phyloP scores from a whole-genome alignment of 78 protist genomes.

The Dictyostelium brefeldianum region DNA sequence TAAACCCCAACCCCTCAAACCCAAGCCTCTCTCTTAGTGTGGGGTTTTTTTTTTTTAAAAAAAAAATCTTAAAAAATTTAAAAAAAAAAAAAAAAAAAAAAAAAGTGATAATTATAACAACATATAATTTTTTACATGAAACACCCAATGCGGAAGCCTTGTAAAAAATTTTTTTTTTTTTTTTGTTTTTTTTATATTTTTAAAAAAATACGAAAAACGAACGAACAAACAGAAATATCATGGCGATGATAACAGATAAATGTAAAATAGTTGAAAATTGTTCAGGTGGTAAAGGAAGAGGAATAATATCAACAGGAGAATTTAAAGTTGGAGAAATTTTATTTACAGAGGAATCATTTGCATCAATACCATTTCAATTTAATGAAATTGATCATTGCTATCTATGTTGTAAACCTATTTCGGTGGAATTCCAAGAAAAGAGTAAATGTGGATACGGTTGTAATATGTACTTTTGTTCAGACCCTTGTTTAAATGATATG shows the following conservation, averaged over 20 bases:
- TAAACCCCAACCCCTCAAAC: too few species aligned
- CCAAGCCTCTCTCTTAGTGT: too few species aligned
- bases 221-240: background rate
- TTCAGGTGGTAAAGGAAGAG: background rate
- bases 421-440: background rate
- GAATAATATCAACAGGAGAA: background rate
- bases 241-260: background rate
- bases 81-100: too few species aligned
- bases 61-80: too few species aligned
- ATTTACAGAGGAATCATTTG: constrained; percentile 56
- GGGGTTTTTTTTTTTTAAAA: too few species aligned
- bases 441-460: constrained; percentile 53
- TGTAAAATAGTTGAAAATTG: background rate
- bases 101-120: too few species aligned
- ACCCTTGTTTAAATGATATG: constrained; percentile 20
- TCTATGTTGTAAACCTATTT: constrained; percentile 18
- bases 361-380: constrained; percentile 62
- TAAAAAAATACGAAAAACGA: background rate
- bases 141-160: too few species aligned
- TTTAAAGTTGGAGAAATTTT: constrained; percentile 26
- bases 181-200: background rate
- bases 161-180: background rate
- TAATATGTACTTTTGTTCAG: constrained; percentile 35
- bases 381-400: background rate
- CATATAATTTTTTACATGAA: too few species aligned